Evolutionary conservation across 768 basidiomycete species (phyloP).

Genomic region (Chalciporus pseudorubinellus): DNA sequence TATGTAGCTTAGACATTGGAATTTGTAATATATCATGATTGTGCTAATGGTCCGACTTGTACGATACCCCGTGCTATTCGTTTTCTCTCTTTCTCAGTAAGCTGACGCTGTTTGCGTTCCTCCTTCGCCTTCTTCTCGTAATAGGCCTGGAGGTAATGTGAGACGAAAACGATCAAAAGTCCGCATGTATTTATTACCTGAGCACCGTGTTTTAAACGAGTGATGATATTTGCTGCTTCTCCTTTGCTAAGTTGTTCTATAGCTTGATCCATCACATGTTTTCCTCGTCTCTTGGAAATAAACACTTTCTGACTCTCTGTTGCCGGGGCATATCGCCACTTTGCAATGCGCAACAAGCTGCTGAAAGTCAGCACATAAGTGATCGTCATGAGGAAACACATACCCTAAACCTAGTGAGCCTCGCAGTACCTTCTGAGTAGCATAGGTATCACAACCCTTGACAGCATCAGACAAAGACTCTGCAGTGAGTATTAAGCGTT

Average conservation of each 20-base stretch:
- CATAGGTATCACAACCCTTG: constrained; percentile 69
- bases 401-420: constrained; percentile 53
- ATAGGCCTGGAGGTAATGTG: constrained; percentile 40
- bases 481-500: constrained; percentile 53
- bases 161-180: not conserved
- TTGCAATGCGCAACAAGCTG: constrained; percentile 61
- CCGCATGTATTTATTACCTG: constrained; percentile 38
- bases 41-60: constrained; percentile 54
- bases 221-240: constrained; percentile 75
- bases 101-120: constrained; percentile 33
- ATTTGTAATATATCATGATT: constrained; percentile 9
- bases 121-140: constrained; percentile 52
- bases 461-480: constrained; percentile 57
- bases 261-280: constrained; percentile 22
- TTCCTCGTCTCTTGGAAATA: constrained; percentile 51
- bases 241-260: constrained; percentile 65
- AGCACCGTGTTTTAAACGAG: constrained; percentile 74
- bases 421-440: constrained; percentile 49
- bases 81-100: constrained; percentile 45
- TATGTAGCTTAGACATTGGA: not conserved
- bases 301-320: constrained; percentile 58
- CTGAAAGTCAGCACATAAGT: constrained; percentile 1
- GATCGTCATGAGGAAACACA: constrained; percentile 4
- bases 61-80: constrained; percentile 56
- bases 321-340: constrained; percentile 64